phyloP scores from a whole-genome alignment of 768 basidiomycete species.

The Boletus sp. region DNA sequence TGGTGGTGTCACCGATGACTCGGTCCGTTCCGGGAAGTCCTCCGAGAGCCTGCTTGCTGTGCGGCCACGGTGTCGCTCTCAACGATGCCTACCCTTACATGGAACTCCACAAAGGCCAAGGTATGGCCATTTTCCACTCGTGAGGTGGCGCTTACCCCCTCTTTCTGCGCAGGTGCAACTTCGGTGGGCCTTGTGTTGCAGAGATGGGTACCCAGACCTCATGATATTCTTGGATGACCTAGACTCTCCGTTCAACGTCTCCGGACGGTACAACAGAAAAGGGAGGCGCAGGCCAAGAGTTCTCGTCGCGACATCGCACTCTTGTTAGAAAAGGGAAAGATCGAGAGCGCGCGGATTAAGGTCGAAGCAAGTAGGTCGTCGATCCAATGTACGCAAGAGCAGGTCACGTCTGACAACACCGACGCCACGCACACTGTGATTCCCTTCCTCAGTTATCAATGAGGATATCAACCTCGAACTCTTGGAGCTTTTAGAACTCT shows the following conservation, averaged over 20 bases:
- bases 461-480: constrained; percentile 85
- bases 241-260: constrained; percentile 85
- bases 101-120: constrained; percentile 65
- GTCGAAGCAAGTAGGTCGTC: constrained; percentile 69
- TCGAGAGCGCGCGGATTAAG: constrained; percentile 83
- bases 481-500: constrained; percentile 88
- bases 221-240: constrained; percentile 8
- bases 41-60: constrained; percentile 1
- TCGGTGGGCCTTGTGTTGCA: constrained; percentile 31
- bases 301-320: constrained; percentile 78
- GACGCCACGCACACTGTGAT: constrained; percentile 8
- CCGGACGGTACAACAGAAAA: constrained; percentile 88
- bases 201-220: neutral
- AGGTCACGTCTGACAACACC: constrained; percentile 16
- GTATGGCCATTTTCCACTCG: constrained; percentile 23
- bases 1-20: neutral
- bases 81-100: constrained; percentile 35
- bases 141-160: constrained; percentile 2
- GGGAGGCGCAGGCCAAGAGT: constrained; percentile 74
- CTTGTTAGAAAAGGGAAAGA: constrained; percentile 71
- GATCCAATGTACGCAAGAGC: constrained; percentile 1
- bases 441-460: constrained; percentile 57
- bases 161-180: constrained; percentile 41
- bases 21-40: constrained; percentile 12
- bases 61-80: neutral